Conservation (phyloP, 208 protist species). For the Naegleria lovaniensis region DNA sequence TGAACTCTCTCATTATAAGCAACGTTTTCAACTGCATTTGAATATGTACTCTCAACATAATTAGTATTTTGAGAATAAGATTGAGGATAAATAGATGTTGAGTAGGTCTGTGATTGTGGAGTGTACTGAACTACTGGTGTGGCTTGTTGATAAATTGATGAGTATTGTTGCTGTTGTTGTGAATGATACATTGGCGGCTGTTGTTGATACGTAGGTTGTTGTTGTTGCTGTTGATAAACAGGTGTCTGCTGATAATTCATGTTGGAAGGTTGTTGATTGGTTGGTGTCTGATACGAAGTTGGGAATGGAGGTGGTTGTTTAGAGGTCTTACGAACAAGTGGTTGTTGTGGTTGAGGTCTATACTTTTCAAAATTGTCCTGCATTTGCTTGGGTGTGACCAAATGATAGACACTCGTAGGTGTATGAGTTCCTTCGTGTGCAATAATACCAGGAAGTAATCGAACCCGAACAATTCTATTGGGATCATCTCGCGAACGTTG, state of each 20-base stretch:
- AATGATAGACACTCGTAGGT: not conserved
- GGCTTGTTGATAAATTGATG: not conserved
- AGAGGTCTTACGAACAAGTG: no score
- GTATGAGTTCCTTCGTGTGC: not conserved
- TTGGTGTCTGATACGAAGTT: no score
- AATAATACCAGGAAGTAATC: not conserved
- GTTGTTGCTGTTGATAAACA: not conserved
- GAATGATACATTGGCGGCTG: not conserved
- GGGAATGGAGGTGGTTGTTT: no score
- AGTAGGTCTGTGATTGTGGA: not conserved
- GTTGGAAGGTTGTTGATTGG: not conserved
- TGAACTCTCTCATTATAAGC: slow-evolving; percentile 1
- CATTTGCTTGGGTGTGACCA: not conserved
- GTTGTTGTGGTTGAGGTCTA: no score
- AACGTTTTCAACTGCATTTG: not conserved
- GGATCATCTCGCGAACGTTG: not conserved
- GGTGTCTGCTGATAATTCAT: not conserved
- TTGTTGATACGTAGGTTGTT: not conserved
- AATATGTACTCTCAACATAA: not conserved
- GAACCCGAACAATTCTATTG: not conserved
- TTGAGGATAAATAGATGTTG: not conserved
- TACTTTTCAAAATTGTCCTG: no score
- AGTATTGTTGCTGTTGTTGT: not conserved
- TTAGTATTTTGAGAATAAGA: not conserved
- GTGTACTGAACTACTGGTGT: not conserved